Percentiles rank a stretch among this genome's conserved stretches.
Conservation (phyloP, 78 protist species). For the Polysphondylium violaceum region DNA sequence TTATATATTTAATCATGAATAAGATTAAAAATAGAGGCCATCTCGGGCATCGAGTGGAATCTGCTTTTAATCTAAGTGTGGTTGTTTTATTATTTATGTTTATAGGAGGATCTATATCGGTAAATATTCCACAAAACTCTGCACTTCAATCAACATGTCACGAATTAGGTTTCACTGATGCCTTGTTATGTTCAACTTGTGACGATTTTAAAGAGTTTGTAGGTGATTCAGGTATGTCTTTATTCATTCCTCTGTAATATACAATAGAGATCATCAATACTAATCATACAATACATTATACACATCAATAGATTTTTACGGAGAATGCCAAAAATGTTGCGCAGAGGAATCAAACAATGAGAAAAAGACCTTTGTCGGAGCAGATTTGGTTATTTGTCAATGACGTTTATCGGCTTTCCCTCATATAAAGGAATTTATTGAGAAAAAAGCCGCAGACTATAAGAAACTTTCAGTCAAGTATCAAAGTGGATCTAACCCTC, state of each 20-base stretch:
- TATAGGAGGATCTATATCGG: too few relatives aligned
- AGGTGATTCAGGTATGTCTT: conserved; percentile 28
- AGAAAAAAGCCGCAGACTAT: conserved; percentile 23
- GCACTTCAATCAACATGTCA: too few relatives aligned
- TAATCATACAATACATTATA: neutral
- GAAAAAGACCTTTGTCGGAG: conserved; percentile 36
- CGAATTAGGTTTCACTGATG: conserved; percentile 66
- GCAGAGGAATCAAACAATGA: conserved; percentile 28
- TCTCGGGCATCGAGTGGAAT: too few relatives aligned
- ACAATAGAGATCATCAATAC: neutral
- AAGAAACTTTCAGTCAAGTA: conserved; percentile 27
- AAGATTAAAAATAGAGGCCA: too few relatives aligned
- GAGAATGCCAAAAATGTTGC: conserved; percentile 68
- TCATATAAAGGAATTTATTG: conserved; percentile 64
- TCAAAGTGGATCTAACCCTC: conserved; percentile 44
- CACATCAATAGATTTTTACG: neutral
- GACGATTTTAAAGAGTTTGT: conserved; percentile 58
- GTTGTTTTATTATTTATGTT: too few relatives aligned
- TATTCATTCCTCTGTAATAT: neutral
- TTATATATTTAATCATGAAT: too few relatives aligned
- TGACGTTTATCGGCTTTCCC: conserved; percentile 68
- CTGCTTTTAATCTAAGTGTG: too few relatives aligned
- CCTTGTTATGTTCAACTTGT: conserved; percentile 69
- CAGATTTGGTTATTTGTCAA: conserved; percentile 11
- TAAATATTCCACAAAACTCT: too few relatives aligned